Conservation (phyloP, 2,329 filamentous ascomycete species). For the Fusarium cyanostomum region DNA sequence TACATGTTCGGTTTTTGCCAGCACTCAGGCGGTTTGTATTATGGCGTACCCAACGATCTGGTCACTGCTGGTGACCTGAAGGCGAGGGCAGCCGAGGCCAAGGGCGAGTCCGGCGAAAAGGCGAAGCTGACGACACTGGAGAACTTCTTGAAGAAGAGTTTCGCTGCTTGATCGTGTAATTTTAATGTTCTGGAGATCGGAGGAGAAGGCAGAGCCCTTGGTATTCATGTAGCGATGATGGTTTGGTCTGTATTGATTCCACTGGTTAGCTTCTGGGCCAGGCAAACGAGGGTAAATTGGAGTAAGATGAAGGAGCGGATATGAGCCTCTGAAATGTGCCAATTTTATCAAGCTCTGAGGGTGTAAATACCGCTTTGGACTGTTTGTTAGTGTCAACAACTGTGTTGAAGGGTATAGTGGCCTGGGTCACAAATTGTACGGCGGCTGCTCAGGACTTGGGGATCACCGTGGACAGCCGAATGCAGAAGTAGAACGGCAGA, state of each 20-base stretch:
- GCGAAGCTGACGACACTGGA: slow-evolving; percentile 39
- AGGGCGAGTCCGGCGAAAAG: slow-evolving; percentile 34
- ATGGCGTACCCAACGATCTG: slow-evolving; percentile 43
- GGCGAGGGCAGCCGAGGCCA: slow-evolving; percentile 41
- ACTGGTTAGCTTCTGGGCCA: neutral
- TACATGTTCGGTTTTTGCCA: slow-evolving; percentile 51
- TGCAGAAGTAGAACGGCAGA: neutral
- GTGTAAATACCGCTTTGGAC: too few relatives aligned
- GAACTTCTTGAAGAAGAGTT: slow-evolving; percentile 39
- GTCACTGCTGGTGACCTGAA: slow-evolving; percentile 42
- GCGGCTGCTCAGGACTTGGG: neutral
- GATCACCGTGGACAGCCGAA: neutral
- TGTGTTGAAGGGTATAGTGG: too few relatives aligned
- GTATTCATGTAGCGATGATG: neutral
- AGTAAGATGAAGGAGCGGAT: neutral
- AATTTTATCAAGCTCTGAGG: neutral
- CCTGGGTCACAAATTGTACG: neutral
- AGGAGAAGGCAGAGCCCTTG: neutral
- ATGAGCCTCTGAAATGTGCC: neutral
- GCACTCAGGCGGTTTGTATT: slow-evolving; percentile 47
- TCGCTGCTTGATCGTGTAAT: slow-evolving; percentile 18
- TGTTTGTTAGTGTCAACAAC: too few relatives aligned
- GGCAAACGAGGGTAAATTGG: neutral
- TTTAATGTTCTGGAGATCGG: neutral
- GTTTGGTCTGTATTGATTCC: neutral